phyloP scores from a whole-genome alignment of 1,284 basidiomycete species.

The Hypsizygus ulmarius region DNA sequence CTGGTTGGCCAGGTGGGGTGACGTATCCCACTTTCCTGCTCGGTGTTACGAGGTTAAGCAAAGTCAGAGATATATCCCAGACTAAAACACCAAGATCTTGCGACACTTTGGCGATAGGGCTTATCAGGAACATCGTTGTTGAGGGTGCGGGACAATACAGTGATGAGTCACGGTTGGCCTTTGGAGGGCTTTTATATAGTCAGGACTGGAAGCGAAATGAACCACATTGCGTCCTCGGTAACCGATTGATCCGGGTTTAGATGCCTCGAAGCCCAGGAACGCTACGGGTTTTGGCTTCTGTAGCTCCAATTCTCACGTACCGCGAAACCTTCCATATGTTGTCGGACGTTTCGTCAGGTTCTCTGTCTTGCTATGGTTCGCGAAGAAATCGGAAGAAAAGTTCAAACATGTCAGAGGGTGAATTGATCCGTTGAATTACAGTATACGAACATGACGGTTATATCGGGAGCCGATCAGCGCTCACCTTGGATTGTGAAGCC shows the following conservation, averaged over 20 bases:
- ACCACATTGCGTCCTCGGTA: too few species aligned
- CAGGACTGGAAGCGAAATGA: neutral
- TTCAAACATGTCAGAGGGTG: neutral
- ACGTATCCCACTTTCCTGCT: slow-evolving; percentile 50
- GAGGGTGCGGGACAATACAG: slow-evolving; percentile 2
- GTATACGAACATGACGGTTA: neutral
- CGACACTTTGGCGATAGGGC: slow-evolving; percentile 30
- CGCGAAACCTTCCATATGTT: too few species aligned
- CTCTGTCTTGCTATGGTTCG: neutral
- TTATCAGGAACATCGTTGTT: slow-evolving; percentile 26
- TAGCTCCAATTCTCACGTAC: too few species aligned
- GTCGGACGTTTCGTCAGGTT: too few species aligned
- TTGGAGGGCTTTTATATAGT: neutral
- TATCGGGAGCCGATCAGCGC: too few species aligned
- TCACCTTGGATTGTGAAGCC: too few species aligned
- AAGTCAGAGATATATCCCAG: slow-evolving; percentile 55
- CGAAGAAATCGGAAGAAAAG: neutral
- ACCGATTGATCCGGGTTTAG: too few species aligned
- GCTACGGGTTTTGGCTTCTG: neutral
- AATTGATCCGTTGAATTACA: neutral
- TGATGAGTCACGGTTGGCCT: neutral
- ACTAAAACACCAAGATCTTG: slow-evolving; percentile 35
- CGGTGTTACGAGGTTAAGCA: slow-evolving; percentile 55
- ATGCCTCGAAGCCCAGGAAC: neutral
- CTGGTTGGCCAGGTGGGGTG: slow-evolving; percentile 53